phyloP scores from a whole-genome alignment of 768 basidiomycete species.

The Tephrocybe sp. region DNA sequence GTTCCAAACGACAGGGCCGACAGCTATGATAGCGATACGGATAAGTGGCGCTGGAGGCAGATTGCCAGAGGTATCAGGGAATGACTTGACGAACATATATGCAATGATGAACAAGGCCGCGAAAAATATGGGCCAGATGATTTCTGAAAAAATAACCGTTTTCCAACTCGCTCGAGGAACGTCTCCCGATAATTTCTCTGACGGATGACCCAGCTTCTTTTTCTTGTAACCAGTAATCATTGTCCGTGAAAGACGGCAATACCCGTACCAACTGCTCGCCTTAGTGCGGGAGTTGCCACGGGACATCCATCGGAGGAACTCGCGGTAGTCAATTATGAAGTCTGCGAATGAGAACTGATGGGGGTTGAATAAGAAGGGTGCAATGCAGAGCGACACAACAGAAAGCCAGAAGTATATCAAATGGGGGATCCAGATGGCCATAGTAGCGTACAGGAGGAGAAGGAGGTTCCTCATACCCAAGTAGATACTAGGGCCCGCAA shows the following conservation, averaged over 20 bases:
- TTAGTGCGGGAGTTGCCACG: constrained; percentile 96
- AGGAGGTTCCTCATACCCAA: constrained; percentile 95
- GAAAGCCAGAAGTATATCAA: constrained; percentile 99
- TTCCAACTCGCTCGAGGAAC: constrained; percentile 89
- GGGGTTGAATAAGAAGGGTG: constrained; percentile 99
- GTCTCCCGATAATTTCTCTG: constrained; percentile 94
- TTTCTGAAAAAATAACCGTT: constrained; percentile 79
- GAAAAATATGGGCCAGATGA: constrained; percentile 74
- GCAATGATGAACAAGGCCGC: constrained; percentile 79
- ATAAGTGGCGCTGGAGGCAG: constrained; percentile 81
- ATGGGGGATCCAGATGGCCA: constrained; percentile 91
- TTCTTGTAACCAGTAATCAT: constrained; percentile 99
- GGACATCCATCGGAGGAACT: constrained; percentile 99
- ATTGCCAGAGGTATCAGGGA: constrained; percentile 63
- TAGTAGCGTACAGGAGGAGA: constrained; percentile 84
- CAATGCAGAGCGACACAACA: constrained; percentile 89
- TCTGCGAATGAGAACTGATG: constrained; percentile 98
- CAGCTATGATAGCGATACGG: constrained; percentile 81
- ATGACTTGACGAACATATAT: constrained; percentile 93
- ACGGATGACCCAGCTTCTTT: constrained; percentile 96
- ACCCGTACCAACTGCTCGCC: constrained; percentile 98
- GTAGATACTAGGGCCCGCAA: constrained; percentile 99
- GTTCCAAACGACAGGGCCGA: constrained; percentile 96
- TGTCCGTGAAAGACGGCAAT: constrained; percentile 94
- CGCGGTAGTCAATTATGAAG: constrained; percentile 98